A percentile compares a stretch with the other conserved stretches of the same genome.
These are phyloP conservation scores for Aspergillus melleus DNA, from an alignment of 2,329 filamentous ascomycete genomes.

Conservation along the genomic window DNA sequence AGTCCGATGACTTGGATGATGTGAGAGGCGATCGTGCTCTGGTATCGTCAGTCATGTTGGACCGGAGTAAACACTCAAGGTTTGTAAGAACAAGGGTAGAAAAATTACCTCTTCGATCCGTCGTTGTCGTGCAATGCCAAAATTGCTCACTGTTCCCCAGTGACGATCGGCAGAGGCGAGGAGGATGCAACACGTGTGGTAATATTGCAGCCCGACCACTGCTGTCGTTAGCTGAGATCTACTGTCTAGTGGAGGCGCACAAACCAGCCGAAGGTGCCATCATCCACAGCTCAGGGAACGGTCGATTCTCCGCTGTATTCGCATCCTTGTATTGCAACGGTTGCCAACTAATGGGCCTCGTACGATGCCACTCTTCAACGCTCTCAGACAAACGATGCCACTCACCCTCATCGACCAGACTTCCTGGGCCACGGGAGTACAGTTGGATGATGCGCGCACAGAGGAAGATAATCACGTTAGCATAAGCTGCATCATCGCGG, in stretches of 20 bases:
- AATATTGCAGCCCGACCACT: constrained; percentile 43
- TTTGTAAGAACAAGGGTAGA: no score
- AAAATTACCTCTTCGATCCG: constrained; percentile 33
- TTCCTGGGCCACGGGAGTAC: constrained; percentile 22
- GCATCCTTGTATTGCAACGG: constrained; percentile 33
- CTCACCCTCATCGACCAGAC: constrained; percentile 20
- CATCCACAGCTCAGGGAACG: constrained; percentile 40
- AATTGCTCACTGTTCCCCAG: constrained; percentile 25
- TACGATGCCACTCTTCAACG: constrained; percentile 32
- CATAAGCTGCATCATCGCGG: constrained; percentile 40
- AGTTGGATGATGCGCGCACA: constrained; percentile 41
- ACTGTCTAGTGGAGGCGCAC: constrained; percentile 1
- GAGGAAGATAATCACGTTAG: constrained; percentile 40
- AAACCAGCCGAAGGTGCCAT: constrained; percentile 36
- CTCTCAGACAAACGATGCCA: constrained; percentile 27
- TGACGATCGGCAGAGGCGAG: constrained; percentile 29
- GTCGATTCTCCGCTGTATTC: constrained; percentile 20
- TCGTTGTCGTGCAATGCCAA: constrained; percentile 25
- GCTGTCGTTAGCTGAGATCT: not conserved
- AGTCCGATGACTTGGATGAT: constrained; percentile 32
- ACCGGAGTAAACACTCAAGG: no score
- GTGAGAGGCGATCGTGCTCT: constrained; percentile 33
- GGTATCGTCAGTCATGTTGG: not conserved
- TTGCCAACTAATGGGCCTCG: constrained; percentile 33
- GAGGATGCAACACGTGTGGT: constrained; percentile 35